These are phyloP conservation scores for Phaeosphaeriaceae sp. DNA, from an alignment of 2,329 filamentous ascomycete genomes.

Conservation along the genomic window DNA sequence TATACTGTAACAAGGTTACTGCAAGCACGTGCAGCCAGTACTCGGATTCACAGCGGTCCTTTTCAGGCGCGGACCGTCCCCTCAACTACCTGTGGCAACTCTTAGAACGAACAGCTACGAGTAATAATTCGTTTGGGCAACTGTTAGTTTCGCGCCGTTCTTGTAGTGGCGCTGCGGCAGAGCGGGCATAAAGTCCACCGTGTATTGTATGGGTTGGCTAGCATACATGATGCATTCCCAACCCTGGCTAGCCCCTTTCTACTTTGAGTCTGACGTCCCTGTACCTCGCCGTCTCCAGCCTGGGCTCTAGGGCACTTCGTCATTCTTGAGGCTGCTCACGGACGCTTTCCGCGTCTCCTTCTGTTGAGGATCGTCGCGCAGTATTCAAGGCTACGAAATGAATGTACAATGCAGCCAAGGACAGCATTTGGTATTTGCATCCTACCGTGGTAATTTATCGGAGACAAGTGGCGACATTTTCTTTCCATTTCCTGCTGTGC, in stretches of 20 bases:
- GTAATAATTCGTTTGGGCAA: too few relatives aligned
- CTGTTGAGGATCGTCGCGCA: background rate
- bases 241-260: background rate
- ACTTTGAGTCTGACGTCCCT: background rate
- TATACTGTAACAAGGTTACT: background rate
- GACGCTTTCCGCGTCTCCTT: background rate
- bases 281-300: too few relatives aligned
- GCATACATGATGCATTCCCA: background rate
- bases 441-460: background rate
- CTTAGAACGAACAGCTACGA: too few relatives aligned
- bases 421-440: conserved; percentile 5
- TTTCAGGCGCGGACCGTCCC: background rate
- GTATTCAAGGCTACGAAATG: conserved; percentile 1
- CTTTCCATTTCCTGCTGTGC: background rate
- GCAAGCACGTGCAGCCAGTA: background rate
- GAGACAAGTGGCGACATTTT: background rate
- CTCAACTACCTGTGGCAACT: too few relatives aligned
- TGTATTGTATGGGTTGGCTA: too few relatives aligned
- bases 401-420: conserved; percentile 7
- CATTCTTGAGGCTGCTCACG: background rate
- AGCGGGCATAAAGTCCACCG: too few relatives aligned
- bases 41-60: background rate
- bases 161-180: too few relatives aligned
- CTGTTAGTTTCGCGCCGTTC: too few relatives aligned
- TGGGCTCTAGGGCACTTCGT: too few relatives aligned